Evolutionary conservation across 257 asterid species (phyloP), one percentile per base, ranked within the genome.

Genomic region (Agastache rugosa): DNA sequence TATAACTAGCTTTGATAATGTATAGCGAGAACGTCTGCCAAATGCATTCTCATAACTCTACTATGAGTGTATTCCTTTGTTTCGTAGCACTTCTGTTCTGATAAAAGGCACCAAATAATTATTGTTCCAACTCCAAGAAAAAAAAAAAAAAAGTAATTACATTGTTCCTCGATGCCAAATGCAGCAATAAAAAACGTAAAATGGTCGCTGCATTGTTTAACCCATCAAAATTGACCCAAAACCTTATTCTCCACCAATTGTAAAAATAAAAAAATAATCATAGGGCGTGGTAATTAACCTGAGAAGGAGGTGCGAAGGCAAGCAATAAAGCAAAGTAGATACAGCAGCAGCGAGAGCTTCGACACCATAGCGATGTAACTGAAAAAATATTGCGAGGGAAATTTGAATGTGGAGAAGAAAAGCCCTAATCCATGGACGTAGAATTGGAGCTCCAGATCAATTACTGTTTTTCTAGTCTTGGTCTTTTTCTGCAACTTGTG

Each of bases 341-440:
- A 67, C 47, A 90, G 58, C 45, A 78, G 39, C 55, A 85, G 66
- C 51, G 84, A 59, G 75, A 81, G 83, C 80, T 74, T 86, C 8
- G 85, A 25, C 68, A 76, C 91, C 96, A 90, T 87, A 84, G 80
- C 85, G 72, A 63, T 22, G 80, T 63, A 34, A 63, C 25, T 35
- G 74, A 62, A 17, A 23, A 47, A 63, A n/a, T 23, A 20, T 60
- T 8, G 56, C 14, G 41, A n/a, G 48, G 37, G 67, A 37, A 67
- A 59, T 27, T 50, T 31, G 77, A 64, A 66, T 27, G 45, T 27
- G 7, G 45, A 51, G 50, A 85, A 80, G 16, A 42, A 50, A 72
- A 85, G 77, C 93, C 96, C 92, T 90, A 85, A 78, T 81, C 88
- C 90, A 78, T 81, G 84, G 84, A 63, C 65, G 72, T 60, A 1